Base-by-base conservation (phyloP, 1,139 yeast species). In the Suhomyces wounanorum region DNA sequence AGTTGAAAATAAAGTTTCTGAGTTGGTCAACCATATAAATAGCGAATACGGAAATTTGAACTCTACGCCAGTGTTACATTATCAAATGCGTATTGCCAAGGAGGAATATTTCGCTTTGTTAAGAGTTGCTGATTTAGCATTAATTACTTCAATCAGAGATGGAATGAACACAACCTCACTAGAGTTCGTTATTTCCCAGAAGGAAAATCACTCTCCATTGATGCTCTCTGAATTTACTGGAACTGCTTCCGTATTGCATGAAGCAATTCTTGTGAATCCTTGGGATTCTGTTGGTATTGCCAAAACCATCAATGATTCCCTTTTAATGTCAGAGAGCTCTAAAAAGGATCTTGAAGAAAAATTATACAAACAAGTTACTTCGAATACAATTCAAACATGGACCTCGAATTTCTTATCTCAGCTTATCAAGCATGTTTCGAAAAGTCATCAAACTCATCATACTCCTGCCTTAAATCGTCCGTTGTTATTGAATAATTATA, bases 201-300 rank as follows among this genome's bases (percentile, higher is more conserved):
- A 87, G 62, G 72, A 81, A 44, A 77, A 81, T 53, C 79, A 81
- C 56, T 84, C 87, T 8, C 97, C 97, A 0, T 77, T 94, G 60
- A 83, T 94, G 40, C 72, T 92, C 44, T 88, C 96, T 25, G 99
- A 94, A 70, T 94, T 94, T 63, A 88, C 96, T 43, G 99, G 99
- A 47, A 86, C 96, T 2, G 88, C 96, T 0, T 81, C 92, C 3
- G 86, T 89, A 1, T 72, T 94, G 51, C 79, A 78, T 45, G 96
- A 89, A 55, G 90, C 97, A 1, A 79, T 89, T 45, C 82, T 88
- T 58, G 96, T 94, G 37, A 95, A 94, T 61, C 99, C 99, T 13
- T 94, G 97, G 96, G 98, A 94, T 69, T 79, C 95, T 0, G 94
- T 89, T 28, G 96, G 96, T 4, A 94, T 92, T 37, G 95, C 99